Evolutionary conservation across 2,329 filamentous ascomycete species (phyloP).

Genomic region (Colletotrichum sp.): DNA sequence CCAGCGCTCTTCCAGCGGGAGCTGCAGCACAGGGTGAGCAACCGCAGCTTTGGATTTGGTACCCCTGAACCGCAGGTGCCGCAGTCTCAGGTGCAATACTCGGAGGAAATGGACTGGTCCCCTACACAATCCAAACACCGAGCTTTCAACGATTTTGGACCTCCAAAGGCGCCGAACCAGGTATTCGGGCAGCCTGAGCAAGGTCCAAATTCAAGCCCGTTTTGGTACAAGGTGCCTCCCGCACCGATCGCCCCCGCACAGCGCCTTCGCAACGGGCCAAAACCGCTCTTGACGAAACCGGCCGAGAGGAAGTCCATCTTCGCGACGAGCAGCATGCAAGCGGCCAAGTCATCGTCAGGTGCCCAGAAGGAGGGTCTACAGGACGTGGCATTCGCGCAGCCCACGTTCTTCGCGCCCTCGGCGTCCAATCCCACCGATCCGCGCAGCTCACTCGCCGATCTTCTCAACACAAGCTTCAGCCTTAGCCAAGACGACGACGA

Average conservation of each 20-base stretch:
- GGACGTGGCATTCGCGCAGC: slow-evolving; percentile 59
- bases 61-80: slow-evolving; percentile 22
- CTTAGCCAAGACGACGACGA: slow-evolving; percentile 36
- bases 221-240: slow-evolving; percentile 74
- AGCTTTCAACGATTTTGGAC: slow-evolving; percentile 55
- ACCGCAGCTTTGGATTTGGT: slow-evolving; percentile 14
- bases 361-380: slow-evolving; percentile 13
- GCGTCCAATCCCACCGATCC: slow-evolving; percentile 39
- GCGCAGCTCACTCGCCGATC: slow-evolving; percentile 47
- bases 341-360: neutral
- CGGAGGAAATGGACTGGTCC: slow-evolving; percentile 77
- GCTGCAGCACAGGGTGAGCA: slow-evolving; percentile 15
- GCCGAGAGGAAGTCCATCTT: slow-evolving; percentile 54
- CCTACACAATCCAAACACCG: slow-evolving; percentile 63
- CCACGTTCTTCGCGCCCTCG: slow-evolving; percentile 62
- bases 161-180: slow-evolving; percentile 42
- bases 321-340: slow-evolving; percentile 41
- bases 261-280: slow-evolving; percentile 65
- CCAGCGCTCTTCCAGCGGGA: slow-evolving; percentile 20
- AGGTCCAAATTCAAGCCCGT: slow-evolving; percentile 55
- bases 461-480: slow-evolving; percentile 49
- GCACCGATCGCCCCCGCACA: slow-evolving; percentile 72
- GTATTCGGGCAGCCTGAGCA: slow-evolving; percentile 52
- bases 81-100: slow-evolving; percentile 36
- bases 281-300: slow-evolving; percentile 55